Evolutionary conservation across 2,329 filamentous ascomycete species (phyloP), one percentile per base, ranked within the genome.

Genomic region (Penicillium oxalicum): DNA sequence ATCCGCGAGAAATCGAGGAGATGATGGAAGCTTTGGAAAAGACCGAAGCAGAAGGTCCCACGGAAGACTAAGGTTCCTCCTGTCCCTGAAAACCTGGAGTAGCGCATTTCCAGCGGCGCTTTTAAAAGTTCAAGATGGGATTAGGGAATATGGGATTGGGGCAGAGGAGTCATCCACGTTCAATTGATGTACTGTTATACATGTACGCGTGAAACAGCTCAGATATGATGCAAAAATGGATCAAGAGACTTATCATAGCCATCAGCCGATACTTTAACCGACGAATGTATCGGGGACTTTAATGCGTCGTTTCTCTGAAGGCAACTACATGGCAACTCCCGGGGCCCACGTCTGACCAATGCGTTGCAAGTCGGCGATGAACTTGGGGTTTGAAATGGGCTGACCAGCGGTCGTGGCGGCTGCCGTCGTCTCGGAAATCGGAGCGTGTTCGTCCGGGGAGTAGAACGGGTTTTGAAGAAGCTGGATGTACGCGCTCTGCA

Each of bases 401-500:
- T 83, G 72, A 8, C 72, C 73, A 12, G 71, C 72, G 4, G 75
- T 68, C 38, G 67, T 65, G 36, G 70, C 61, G 38, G 73, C 47
- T 37, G 48, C 66, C 33, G 70, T 69, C 40, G 72, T 71, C 43
- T 75, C 74, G 40, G 69, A 67, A 33, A 74, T 79, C 42, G 86
- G 86, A 54, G 79, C 79, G 44, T 91, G 84, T 61, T 91, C 87
- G 64, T 96, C 90, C 8, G 91, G 91, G 40, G 86, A 83, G 69
- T 91, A 97, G 70, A 98, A 98, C 0, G 91, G 91, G 63, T 98
- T 97, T 70, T 95, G 86, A 57, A 97, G 73, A 44, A 98, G 74
- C 53, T 82, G 77, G 49, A 97, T 87, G 62, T 96, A 98, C 28
- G 91, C 90, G n/a, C 80, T 84, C 72, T 97, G 93, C 71, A 98